phyloP scores from a whole-genome alignment of 768 basidiomycete genomes.

The Botryobasidium botryosum region DNA sequence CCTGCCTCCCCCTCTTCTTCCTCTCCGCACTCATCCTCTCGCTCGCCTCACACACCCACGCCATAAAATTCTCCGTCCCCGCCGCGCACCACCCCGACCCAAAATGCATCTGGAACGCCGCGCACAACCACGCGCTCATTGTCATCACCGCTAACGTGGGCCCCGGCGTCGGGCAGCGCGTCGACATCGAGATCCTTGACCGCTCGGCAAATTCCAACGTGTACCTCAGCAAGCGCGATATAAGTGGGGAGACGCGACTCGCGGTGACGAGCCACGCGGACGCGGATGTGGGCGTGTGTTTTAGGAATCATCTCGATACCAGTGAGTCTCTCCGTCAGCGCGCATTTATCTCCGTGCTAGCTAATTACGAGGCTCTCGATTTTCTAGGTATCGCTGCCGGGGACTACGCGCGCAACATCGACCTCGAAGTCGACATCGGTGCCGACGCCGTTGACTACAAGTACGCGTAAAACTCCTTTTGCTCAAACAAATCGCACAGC shows the following conservation, averaged over 20 bases:
- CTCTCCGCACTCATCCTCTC: conserved; percentile 20
- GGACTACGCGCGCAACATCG: conserved; percentile 38
- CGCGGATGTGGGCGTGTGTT: conserved; percentile 91
- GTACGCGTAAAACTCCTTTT: conserved; percentile 30
- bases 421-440: conserved; percentile 94
- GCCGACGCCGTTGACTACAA: conserved; percentile 99
- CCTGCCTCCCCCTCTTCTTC: conserved; percentile 2
- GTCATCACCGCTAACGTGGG: conserved; percentile 92
- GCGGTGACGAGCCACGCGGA: conserved; percentile 88
- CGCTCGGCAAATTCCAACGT: conserved; percentile 71
- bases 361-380: conserved; percentile 1
- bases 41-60: conserved; percentile 22
- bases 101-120: conserved; percentile 95
- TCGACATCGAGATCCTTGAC: conserved; percentile 91
- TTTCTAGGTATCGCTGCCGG: neutral
- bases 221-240: conserved; percentile 74
- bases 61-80: conserved; percentile 74
- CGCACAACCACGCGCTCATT: conserved; percentile 70
- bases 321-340: conserved; percentile 28
- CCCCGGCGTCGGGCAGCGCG: conserved; percentile 53
- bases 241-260: conserved; percentile 81
- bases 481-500: neutral
- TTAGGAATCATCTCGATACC: conserved; percentile 61
- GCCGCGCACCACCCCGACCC: conserved; percentile 53
- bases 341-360: neutral